Conservation (phyloP, 768 basidiomycete species). For the Phylloporus sp. region DNA sequence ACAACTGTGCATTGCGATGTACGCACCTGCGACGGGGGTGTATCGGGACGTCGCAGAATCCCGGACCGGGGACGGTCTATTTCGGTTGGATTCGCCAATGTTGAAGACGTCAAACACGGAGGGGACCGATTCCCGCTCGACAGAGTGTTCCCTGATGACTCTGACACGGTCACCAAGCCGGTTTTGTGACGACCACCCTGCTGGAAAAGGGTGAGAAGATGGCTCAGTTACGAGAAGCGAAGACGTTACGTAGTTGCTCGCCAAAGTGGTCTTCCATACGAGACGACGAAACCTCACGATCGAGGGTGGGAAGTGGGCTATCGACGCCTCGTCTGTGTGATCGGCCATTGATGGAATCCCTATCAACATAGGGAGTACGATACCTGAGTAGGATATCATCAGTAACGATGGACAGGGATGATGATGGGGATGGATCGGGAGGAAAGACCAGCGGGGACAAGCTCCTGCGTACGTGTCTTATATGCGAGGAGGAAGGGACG, state of each 20-base stretch:
- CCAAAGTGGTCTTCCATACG: slow-evolving; percentile 3
- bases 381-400: slow-evolving; percentile 19
- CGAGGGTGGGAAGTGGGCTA: slow-evolving; percentile 1
- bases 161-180: slow-evolving; percentile 13
- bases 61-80: slow-evolving; percentile 10
- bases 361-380: not conserved
- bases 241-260: slow-evolving; percentile 10
- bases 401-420: slow-evolving; percentile 9
- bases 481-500: slow-evolving; percentile 5
- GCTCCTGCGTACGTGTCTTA: slow-evolving; percentile 18
- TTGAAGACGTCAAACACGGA: slow-evolving; percentile 30
- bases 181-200: slow-evolving; percentile 2
- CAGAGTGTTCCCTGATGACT: slow-evolving; percentile 20
- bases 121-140: slow-evolving; percentile 19
- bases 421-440: slow-evolving; percentile 12
- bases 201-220: not conserved
- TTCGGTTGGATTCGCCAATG: slow-evolving; percentile 17
- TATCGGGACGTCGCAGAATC: slow-evolving; percentile 9
- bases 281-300: slow-evolving; percentile 2
- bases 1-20: not conserved
- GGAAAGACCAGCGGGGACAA: slow-evolving; percentile 24
- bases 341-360: not conserved
- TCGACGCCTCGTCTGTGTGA: slow-evolving; percentile 7
- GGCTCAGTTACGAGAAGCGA: not conserved
- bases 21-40: slow-evolving; percentile 14